Evolutionary conservation across 164 flowering plant species (phyloP).

Genomic region (Chimonanthus salicifolius): DNA sequence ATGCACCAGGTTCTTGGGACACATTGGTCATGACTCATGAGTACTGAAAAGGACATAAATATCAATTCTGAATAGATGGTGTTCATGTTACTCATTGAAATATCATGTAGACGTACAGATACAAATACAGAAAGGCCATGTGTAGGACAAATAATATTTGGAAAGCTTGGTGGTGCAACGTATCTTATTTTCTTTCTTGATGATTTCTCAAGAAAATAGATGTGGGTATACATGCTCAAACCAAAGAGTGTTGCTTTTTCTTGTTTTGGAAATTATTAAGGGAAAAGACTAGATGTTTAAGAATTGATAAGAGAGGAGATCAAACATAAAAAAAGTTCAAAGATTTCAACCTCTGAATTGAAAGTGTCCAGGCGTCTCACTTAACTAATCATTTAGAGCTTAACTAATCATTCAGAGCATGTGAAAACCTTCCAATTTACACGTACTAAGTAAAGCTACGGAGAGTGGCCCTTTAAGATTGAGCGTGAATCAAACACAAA

Average conservation of each 20-base stretch:
- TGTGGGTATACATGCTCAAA: not conserved
- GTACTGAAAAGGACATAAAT: not conserved
- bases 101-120: not conserved
- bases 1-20: not conserved
- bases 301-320: too few relatives aligned
- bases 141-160: not conserved
- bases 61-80: not conserved
- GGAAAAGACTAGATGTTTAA: too few relatives aligned
- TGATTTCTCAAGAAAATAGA: not conserved
- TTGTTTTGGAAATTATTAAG: too few relatives aligned
- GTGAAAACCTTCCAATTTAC: too few relatives aligned
- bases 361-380: too few relatives aligned
- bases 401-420: too few relatives aligned
- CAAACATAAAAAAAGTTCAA: too few relatives aligned
- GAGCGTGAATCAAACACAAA: too few relatives aligned
- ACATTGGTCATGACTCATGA: not conserved
- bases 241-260: not conserved
- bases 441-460: too few relatives aligned
- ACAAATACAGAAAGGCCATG: not conserved
- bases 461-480: too few relatives aligned
- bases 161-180: not conserved
- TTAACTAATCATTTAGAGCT: too few relatives aligned
- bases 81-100: not conserved
- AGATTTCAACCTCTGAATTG: too few relatives aligned
- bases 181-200: not conserved